Evolutionary conservation across 2,329 filamentous ascomycete species (phyloP), one percentile per base, ranked within the genome.

Genomic region (Fusarium sp.): DNA sequence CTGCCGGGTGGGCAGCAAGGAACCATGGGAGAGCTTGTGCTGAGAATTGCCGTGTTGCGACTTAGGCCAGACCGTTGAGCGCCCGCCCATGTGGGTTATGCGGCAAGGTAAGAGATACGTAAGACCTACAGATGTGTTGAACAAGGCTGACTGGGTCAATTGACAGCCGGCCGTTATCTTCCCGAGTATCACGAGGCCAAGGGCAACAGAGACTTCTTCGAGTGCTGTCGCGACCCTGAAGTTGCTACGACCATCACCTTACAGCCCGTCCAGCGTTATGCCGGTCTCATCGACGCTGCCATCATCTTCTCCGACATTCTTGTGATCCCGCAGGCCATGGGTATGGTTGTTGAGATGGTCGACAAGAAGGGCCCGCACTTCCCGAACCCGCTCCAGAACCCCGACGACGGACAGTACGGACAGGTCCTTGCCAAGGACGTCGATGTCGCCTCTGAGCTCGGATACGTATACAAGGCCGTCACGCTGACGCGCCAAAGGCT

Each of bases 241-340:
- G 91, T 98, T 70, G 94, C 96, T 53, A 98, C 94, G 34, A 97
- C 93, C 40, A 85, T 99, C 74, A 99, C 96, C 7, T 88, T 99
- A 30, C 96, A 99, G 82, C 96, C 96, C 56, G 91, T 99, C 76
- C 94, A 98, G 75, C 94, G 96, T 56, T 99, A 91, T 79, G 91
- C 88, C 43, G 95, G 94, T 44, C 91, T 99, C 66, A 90, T 99
- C 74, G 96, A 99, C 81, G 95, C 94, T 30, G 95, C 96, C 65
- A 99, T 99, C 77, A 99, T 99, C 81, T 99, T 99, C 87, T 97
- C 94, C 60, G 96, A 99, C 79, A 99, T 99, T 72, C 89, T 99
- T 39, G 96, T 99, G 47, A 95, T 99, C 68, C 96, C 96, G 0
- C 96, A 99, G 83, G 96, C 96, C 34, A 93, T 99, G 90, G 96